phyloP scores from a whole-genome alignment of 768 basidiomycete genomes.

The Suillus bovinus region DNA sequence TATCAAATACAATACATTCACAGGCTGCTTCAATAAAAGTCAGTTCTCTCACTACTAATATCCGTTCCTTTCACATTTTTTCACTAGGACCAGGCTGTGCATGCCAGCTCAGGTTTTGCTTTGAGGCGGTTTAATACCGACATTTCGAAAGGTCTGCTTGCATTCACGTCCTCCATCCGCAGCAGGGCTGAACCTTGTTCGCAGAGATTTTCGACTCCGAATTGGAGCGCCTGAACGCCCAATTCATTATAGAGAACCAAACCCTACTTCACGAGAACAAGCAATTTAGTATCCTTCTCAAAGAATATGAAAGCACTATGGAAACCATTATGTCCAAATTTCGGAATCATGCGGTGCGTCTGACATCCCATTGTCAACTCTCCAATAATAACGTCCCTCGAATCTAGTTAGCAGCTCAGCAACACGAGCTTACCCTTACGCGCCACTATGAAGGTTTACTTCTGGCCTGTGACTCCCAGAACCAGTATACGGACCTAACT shows the following conservation, averaged over 20 bases:
- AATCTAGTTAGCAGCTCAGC: conserved; percentile 82
- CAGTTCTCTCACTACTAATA: conserved; percentile 13
- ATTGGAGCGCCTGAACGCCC: conserved; percentile 86
- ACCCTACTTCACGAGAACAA: conserved; percentile 92
- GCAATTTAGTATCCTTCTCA: conserved; percentile 82
- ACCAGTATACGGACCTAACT: conserved; percentile 54
- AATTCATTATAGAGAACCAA: conserved; percentile 93
- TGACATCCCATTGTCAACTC: conserved; percentile 7
- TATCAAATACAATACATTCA: conserved; percentile 64
- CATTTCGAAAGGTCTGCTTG: conserved; percentile 69
- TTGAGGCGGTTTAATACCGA: conserved; percentile 87
- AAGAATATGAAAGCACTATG: conserved; percentile 93
- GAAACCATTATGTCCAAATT: conserved; percentile 98
- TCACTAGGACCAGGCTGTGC: conserved; percentile 68
- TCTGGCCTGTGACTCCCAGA: conserved; percentile 59
- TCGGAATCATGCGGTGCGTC: conserved; percentile 82
- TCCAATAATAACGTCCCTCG: conserved; percentile 13
- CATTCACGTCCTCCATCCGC: conserved; percentile 3
- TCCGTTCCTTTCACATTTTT: conserved; percentile 13
- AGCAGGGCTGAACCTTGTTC: conserved; percentile 15
- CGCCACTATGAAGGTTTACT: conserved; percentile 90
- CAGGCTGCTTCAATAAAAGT: conserved; percentile 80
- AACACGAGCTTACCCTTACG: conserved; percentile 83
- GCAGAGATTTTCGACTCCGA: conserved; percentile 92
- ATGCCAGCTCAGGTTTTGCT: conserved; percentile 72